Base-by-base conservation (phyloP, 441 rosid species). In the Capsella rubella region DNA sequence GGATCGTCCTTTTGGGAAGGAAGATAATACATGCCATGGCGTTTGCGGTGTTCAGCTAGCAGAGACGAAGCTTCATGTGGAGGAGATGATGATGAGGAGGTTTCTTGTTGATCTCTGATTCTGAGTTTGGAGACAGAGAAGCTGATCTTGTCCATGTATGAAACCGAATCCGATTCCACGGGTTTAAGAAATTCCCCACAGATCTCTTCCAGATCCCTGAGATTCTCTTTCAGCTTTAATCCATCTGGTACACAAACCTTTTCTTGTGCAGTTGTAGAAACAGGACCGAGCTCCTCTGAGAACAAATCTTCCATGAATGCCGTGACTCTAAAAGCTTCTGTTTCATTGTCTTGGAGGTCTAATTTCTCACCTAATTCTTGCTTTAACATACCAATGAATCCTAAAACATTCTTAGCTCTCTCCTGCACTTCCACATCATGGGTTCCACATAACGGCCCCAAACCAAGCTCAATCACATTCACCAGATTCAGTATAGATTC, bases 401-500 rank as follows among this genome's bases (percentile, higher is more conserved):
- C 97, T 61, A 95, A 81, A 42, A 87, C 72, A 76, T 90, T 92
- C 64, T 80, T 72, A 34, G 85, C 81, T 78, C 96, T 87, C 88
- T 92, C 99, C 71, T 87, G 86, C 54, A 90, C 81, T 82, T 95
- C 99, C 49, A 95, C 96, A 79, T 95, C 90, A 77, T 66, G 80
- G 75, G 82, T 83, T 39, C 78, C 84, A 2, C 79, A 79, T 62
- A 90, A 79, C 6, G 95, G 87, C 43, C 74, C 70, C 79, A 90
- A 42, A 25, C 85, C 82, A 72, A 75, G 39, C 69, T 90, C 95
- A 64, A 88, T 79, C 64, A 80, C 68, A 78, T 81, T 80, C 64
- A 90, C 54, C 71, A 89, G 56, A 78, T 81, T 82, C 69, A 71
- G 70, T 81, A 89, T 67, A 63, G 89, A 88, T 64, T 83, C 87